These are phyloP conservation scores for Russula foetens DNA, from an alignment of 768 basidiomycete species.

Conservation along the genomic window DNA sequence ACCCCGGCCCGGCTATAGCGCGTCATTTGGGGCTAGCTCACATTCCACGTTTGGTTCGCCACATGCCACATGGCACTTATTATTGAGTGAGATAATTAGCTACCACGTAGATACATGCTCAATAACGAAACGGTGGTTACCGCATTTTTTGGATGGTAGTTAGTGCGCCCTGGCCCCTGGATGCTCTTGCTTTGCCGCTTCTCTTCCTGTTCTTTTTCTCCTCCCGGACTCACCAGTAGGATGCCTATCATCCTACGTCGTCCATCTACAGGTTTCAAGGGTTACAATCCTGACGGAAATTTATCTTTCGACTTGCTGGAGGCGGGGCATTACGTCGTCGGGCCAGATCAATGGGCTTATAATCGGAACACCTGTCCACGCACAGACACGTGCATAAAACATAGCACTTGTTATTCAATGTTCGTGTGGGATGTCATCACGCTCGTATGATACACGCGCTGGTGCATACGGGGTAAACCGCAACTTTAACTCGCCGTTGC, in stretches of 20 bases:
- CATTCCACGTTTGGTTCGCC: no score
- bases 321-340: constrained; percentile 53
- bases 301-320: constrained; percentile 42
- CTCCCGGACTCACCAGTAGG: no score
- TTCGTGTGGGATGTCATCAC: constrained; percentile 44
- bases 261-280: constrained; percentile 51
- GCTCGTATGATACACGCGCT: constrained; percentile 45
- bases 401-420: constrained; percentile 40
- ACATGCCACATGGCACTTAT: no score
- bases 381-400: constrained; percentile 28
- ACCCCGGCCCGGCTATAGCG: no score
- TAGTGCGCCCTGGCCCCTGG: no score
- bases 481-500: constrained; percentile 52
- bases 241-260: constrained; percentile 45
- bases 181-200: no score
- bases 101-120: no score
- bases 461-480: constrained; percentile 50
- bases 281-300: constrained; percentile 58
- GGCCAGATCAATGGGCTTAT: constrained; percentile 52
- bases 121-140: no score
- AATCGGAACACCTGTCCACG: constrained; percentile 31
- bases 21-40: no score
- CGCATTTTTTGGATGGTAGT: no score
- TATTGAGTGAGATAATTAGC: no score
- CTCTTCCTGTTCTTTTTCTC: no score